Conservation (phyloP, 2,329 filamentous ascomycete genomes). For the Diaporthe vexans region DNA sequence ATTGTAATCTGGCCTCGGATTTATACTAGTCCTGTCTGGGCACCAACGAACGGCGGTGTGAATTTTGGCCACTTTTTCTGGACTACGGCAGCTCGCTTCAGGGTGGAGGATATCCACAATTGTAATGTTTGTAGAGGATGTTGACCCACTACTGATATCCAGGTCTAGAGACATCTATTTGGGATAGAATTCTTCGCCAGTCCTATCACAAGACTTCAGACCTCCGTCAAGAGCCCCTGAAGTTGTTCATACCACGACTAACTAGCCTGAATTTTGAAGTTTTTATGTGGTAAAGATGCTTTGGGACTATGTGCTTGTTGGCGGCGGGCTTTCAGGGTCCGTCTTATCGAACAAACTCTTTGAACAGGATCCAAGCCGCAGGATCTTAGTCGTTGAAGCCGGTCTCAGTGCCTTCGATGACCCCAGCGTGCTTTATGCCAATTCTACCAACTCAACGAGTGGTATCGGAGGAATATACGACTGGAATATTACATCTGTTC, state of each 20-base stretch:
- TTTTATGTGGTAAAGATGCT: not conserved
- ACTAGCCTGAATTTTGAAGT: too few species aligned
- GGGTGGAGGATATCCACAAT: constrained; percentile 7
- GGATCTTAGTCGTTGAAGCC: constrained; percentile 53
- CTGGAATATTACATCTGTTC: constrained; percentile 48
- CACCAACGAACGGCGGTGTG: not conserved
- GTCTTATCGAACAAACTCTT: constrained; percentile 41
- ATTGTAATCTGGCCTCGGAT: not conserved
- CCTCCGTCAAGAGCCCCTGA: not conserved
- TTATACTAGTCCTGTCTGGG: not conserved
- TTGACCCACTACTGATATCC: not conserved
- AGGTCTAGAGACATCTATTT: not conserved
- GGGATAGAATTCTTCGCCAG: not conserved
- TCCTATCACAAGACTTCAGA: not conserved
- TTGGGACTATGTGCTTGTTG: constrained; percentile 46
- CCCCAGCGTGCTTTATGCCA: constrained; percentile 43
- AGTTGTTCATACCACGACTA: too few species aligned
- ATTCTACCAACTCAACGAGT: constrained; percentile 41
- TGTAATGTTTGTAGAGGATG: not conserved
- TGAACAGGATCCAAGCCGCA: constrained; percentile 37
- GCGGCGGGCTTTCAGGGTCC: constrained; percentile 43
- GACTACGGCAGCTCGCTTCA: not conserved
- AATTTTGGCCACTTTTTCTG: not conserved
- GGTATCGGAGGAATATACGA: constrained; percentile 47
- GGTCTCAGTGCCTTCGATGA: constrained; percentile 47